Conservation (phyloP, 768 basidiomycete species). For the Lentinus tigrinus region DNA sequence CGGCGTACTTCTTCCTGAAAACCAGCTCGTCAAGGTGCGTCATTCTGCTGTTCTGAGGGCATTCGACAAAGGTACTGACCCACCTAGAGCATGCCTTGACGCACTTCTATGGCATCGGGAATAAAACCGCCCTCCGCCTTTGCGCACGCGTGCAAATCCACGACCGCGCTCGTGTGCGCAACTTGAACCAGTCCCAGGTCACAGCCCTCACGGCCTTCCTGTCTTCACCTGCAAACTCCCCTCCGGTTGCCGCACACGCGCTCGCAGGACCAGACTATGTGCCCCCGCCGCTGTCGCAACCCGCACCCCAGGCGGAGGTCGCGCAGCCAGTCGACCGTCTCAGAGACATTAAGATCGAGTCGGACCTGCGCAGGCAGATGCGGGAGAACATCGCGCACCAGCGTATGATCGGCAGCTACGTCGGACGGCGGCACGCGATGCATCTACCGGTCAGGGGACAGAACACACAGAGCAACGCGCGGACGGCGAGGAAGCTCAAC, state of each 20-base stretch:
- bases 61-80: background rate
- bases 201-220: conserved; percentile 93
- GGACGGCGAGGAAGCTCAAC: conserved; percentile 90
- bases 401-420: conserved; percentile 91
- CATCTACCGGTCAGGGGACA: conserved; percentile 93
- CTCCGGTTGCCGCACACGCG: conserved; percentile 62
- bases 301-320: conserved; percentile 27
- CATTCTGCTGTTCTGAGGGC: background rate
- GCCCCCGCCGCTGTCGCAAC: conserved; percentile 43
- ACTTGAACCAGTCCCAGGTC: conserved; percentile 83
- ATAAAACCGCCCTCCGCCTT: conserved; percentile 69
- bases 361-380: conserved; percentile 78
- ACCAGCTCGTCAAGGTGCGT: conserved; percentile 72
- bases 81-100: conserved; percentile 78
- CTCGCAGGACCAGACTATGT: conserved; percentile 57
- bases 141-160: conserved; percentile 94
- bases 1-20: conserved; percentile 79
- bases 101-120: conserved; percentile 86
- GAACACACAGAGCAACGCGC: conserved; percentile 86
- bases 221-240: conserved; percentile 80
- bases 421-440: conserved; percentile 92
- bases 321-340: conserved; percentile 53
- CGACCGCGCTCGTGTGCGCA: conserved; percentile 74
- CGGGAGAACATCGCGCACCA: conserved; percentile 92
- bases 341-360: conserved; percentile 78